Conservation (phyloP, 2,329 filamentous ascomycete species). For the Exophiala oligosperma region DNA sequence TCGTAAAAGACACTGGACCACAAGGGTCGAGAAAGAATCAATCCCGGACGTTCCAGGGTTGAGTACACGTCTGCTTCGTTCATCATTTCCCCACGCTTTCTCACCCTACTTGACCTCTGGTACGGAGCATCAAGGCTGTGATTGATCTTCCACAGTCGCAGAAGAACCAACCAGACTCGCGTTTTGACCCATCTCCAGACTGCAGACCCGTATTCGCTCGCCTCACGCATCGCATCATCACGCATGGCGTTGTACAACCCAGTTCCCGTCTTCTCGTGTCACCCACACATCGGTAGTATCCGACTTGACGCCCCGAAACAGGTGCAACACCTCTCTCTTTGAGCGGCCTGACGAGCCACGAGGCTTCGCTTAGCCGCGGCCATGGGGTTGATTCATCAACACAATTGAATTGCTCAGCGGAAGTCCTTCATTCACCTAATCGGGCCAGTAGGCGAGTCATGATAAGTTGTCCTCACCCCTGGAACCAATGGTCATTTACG, state of each 20-base stretch:
- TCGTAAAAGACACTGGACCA: neutral
- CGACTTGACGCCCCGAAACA: neutral
- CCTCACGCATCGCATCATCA: neutral
- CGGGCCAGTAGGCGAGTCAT: neutral
- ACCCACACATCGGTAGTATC: neutral
- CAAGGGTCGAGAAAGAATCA: too few species aligned
- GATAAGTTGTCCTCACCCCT: neutral
- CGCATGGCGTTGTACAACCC: neutral
- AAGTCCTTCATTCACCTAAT: neutral
- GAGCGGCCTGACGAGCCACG: neutral
- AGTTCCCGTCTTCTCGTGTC: neutral
- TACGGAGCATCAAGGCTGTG: neutral
- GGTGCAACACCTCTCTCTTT: neutral
- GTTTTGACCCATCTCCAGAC: neutral
- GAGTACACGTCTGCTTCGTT: neutral
- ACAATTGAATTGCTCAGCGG: neutral
- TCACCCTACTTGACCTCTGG: neutral
- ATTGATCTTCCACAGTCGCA: neutral
- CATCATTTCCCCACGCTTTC: slow-evolving; percentile 1
- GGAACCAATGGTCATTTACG: neutral
- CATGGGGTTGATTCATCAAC: neutral
- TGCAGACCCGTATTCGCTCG: neutral
- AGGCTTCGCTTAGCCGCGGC: slow-evolving; percentile 12
- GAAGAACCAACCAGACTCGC: neutral
- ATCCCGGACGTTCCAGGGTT: neutral